Base-by-base conservation (phyloP, 139 green algal genomes). In the Pseudopediastrum boryanum region DNA sequence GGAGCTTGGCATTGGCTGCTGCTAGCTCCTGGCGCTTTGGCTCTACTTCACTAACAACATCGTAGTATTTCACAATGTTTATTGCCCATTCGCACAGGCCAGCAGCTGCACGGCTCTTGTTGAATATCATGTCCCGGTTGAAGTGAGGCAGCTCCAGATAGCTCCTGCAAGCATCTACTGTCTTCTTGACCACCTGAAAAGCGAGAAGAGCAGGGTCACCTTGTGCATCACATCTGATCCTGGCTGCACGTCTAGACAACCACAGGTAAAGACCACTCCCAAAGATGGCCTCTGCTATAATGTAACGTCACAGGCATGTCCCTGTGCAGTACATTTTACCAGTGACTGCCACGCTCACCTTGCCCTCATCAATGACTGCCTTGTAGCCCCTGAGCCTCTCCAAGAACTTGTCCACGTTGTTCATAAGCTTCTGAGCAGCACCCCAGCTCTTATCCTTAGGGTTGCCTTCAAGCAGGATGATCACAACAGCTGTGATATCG, bases 21-120 rank as follows among this genome's bases (percentile, higher is more conserved):
- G 89, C 91, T 71, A 97, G 81, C 85, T 96, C 92, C 58, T 91
- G 83, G 31, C 92, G 82, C 89, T 96, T 96, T 67, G 93, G 93
- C 86, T 96, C 92, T 51, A 93, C 90, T 78, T 94, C 89, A 38
- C 79, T 85, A 54, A 94, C 92, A 29, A 95, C 93, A 71, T 97
- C 93, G 79, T 92, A 96, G 88, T 97, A 97, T 68, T 90, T 92
- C 52, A 96, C 89, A 63, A 97, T 97, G 87, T 96, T 96, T 85
- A 95, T 91, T 21, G 92, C 91, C 88, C 92, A 97, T 56, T 96
- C 92, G 82, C 93, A 96, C 71, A 97, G 84, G 38, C 93, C 93
- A 27, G 92, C 92, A n/a, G 93, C 93, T 2, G 93, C 93, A 10
- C 87, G 86, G 27, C 91, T 95, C 88, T 97, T 97, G 79, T 91